phyloP scores from a whole-genome alignment of 345 rosid species.

The Raphanus raphanistrum region DNA sequence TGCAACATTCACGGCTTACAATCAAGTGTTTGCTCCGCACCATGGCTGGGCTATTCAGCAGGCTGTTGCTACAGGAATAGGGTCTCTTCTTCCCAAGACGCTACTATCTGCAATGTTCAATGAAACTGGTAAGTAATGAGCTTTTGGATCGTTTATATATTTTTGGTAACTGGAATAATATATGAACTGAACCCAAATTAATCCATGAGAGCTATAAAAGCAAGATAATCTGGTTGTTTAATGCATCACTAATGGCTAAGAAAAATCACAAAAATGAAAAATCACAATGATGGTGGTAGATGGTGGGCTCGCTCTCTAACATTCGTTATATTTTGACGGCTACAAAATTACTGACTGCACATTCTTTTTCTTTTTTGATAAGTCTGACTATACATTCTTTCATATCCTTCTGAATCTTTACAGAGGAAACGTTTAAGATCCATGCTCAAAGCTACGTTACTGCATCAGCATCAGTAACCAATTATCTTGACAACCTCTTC shows the following conservation, averaged over 20 bases:
- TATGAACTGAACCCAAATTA: neutral
- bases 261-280: neutral
- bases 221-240: neutral
- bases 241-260: neutral
- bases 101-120: conserved; percentile 47
- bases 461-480: conserved; percentile 49
- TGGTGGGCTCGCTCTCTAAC: neutral
- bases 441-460: conserved; percentile 57
- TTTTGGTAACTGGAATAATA: neutral
- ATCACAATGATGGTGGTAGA: neutral
- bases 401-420: neutral
- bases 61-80: conserved; percentile 80
- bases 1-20: conserved; percentile 79
- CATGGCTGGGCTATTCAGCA: conserved; percentile 77
- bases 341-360: neutral
- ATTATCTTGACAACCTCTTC: conserved; percentile 63
- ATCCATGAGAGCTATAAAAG: neutral
- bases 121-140: conserved; percentile 64
- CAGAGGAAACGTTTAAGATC: conserved; percentile 65
- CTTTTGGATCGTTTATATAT: neutral
- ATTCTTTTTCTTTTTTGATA: neutral
- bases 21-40: conserved; percentile 73
- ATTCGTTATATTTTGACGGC: neutral
- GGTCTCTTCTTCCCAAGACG: conserved; percentile 64
- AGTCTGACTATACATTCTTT: neutral